A percentile compares a stretch with the other conserved stretches of the same genome.
Conservation (phyloP, 176 grass and related monocot genomes). For the Calamus simplicifolius region DNA sequence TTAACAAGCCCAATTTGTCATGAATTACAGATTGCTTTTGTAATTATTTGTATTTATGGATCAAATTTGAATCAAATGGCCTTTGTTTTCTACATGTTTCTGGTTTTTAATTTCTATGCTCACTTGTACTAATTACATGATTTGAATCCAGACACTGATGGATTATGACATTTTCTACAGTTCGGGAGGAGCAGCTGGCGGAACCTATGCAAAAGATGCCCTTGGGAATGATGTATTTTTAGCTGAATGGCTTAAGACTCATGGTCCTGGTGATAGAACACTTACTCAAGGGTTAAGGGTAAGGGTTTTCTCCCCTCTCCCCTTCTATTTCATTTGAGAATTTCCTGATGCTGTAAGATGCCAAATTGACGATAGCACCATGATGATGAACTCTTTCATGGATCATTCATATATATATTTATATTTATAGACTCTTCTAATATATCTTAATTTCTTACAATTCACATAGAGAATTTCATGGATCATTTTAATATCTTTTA, state of each 20-base stretch:
- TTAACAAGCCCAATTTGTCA: too few species aligned
- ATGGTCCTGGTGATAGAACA: constrained; percentile 80
- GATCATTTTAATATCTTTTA: too few species aligned
- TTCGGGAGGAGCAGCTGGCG: constrained; percentile 18
- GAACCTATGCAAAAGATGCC: constrained; percentile 68
- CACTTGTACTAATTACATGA: neutral
- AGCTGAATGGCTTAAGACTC: constrained; percentile 54
- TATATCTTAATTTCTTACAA: too few species aligned
- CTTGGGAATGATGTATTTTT: constrained; percentile 60
- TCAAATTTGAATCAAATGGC: too few species aligned
- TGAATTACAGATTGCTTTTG: too few species aligned
- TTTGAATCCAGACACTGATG: neutral
- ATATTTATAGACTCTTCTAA: too few species aligned
- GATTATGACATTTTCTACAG: constrained; percentile 5
- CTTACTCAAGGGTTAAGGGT: constrained; percentile 62
- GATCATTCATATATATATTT: too few species aligned
- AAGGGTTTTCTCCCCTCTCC: neutral
- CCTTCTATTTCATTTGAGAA: neutral
- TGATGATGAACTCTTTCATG: too few species aligned
- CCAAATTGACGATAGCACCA: too few species aligned
- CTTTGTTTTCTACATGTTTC: neutral
- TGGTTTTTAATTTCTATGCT: neutral
- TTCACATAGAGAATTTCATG: too few species aligned
- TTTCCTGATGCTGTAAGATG: too few species aligned
- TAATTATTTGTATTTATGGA: too few species aligned